phyloP scores from a whole-genome alignment of 1,284 basidiomycete species.

The Apiotrichum gracile region DNA sequence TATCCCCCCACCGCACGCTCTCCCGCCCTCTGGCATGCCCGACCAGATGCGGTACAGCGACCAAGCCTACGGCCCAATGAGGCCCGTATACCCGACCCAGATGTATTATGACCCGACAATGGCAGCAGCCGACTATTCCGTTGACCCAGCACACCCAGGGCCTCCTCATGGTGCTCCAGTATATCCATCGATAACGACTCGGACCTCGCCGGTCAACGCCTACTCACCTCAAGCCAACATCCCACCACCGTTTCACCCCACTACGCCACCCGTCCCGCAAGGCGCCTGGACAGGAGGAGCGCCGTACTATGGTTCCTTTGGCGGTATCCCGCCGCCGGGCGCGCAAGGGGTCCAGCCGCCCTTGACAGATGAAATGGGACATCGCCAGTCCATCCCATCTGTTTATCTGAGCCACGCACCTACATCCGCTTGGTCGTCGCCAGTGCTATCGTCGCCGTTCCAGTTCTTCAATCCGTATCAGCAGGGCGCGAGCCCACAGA shows the following conservation, averaged over 20 bases:
- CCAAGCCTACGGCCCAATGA: constrained; percentile 1
- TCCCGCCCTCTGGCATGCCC: not conserved
- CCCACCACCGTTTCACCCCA: constrained; percentile 7
- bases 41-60: constrained; percentile 13
- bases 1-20: constrained; percentile 2
- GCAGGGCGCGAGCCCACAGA: constrained; percentile 3
- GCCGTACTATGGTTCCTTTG: constrained; percentile 9
- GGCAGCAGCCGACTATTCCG: constrained; percentile 2
- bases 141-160: constrained; percentile 3
- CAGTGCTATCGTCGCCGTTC: constrained; percentile 12
- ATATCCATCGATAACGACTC: constrained; percentile 2
- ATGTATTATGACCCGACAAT: constrained; percentile 15
- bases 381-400: constrained; percentile 4
- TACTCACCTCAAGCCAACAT: constrained; percentile 5
- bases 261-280: constrained; percentile 11
- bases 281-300: constrained; percentile 5
- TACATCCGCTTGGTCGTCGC: constrained; percentile 11
- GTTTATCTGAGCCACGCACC: constrained; percentile 10
- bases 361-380: constrained; percentile 6
- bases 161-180: constrained; percentile 3
- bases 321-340: constrained; percentile 1
- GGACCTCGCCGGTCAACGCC: constrained; percentile 3
- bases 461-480: constrained; percentile 13
- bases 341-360: constrained; percentile 4
- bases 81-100: constrained; percentile 13